Evolutionary conservation across 768 basidiomycete species (phyloP), one percentile per base, ranked within the genome.

Genomic region (Russula sp.): DNA sequence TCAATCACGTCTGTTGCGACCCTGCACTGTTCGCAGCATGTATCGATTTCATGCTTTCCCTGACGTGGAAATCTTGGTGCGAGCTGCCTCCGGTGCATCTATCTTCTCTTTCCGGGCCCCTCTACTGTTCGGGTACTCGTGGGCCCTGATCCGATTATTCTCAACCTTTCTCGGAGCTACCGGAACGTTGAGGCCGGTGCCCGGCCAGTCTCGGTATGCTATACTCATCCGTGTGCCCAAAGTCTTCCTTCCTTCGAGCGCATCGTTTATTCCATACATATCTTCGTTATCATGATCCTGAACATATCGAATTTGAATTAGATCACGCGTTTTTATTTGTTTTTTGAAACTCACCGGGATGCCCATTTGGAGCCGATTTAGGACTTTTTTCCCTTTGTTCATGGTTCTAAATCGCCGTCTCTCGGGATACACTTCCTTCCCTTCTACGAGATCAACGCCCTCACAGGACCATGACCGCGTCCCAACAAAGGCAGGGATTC

Each of bases 321-420:
- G 4, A 28, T 44, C 13, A 20, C 56, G 44, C 28, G 56, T n/a
- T n/a, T n/a, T n/a, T n/a, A n/a, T n/a, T n/a, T n/a, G n/a, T n/a
- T n/a, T n/a, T n/a, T n/a, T 42, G 55, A 46, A 57, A 57, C 57
- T 14, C 57, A n/a, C 36, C 57, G 30, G 18, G 20, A 34, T 32
- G 44, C 28, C 57, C 57, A n/a, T 16, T 11, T 26, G 55, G 13
- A 54, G 6, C 26, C 26, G 5, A 50, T 26, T 36, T 54, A n/a
- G 36, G 20, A 9, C 18, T 38, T 28, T 44, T 20, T n/a, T n/a
- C n/a, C n/a, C 28, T 22, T 16, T 55, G 32, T 42, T 42, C 20
- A 5, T 24, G 18, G 9, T 11, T 38, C 40, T 9, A 55, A 56
- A 56, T 28, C 26, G n/a, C 26, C 28, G 50, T 8, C 28, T 24